Evolutionary conservation across 148 eudicot genomes (phyloP).

Genomic region (Cornus florida): DNA sequence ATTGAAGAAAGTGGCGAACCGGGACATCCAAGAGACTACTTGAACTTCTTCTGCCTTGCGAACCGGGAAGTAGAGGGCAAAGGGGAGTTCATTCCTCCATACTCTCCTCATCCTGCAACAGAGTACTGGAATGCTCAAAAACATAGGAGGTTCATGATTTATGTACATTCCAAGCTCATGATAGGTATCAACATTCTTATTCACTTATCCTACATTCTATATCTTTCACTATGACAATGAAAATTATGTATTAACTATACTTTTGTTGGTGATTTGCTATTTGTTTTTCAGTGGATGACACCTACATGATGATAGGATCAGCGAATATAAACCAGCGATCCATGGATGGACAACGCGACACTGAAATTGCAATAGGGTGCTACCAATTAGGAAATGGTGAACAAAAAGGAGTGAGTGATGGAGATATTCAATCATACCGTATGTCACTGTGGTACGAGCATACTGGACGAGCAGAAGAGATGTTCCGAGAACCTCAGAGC

Average conservation of each 20-base stretch:
- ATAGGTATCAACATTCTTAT: slow-evolving; percentile 51
- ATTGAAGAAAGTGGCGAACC: slow-evolving; percentile 51
- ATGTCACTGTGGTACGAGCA: slow-evolving; percentile 96
- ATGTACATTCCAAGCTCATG: slow-evolving; percentile 96
- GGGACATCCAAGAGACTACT: slow-evolving; percentile 76
- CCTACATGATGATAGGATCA: slow-evolving; percentile 81
- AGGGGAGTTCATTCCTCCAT: slow-evolving; percentile 73
- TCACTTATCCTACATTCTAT: neutral
- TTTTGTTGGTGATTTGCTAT: neutral
- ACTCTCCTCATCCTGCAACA: slow-evolving; percentile 67
- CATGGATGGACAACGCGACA: slow-evolving; percentile 93
- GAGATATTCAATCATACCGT: slow-evolving; percentile 57
- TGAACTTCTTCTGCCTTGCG: slow-evolving; percentile 92
- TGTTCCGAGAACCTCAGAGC: slow-evolving; percentile 51
- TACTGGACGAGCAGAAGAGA: slow-evolving; percentile 57
- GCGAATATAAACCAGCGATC: slow-evolving; percentile 94
- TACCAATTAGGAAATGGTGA: slow-evolving; percentile 47
- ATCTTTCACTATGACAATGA: neutral
- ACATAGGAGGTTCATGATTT: slow-evolving; percentile 86
- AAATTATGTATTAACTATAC: neutral
- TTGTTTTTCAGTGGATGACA: slow-evolving; percentile 71
- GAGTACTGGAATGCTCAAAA: slow-evolving; percentile 76
- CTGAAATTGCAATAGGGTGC: slow-evolving; percentile 93
- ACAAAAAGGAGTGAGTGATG: slow-evolving; percentile 8
- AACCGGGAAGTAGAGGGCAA: slow-evolving; percentile 62